Percentiles rank a stretch among this genome's conserved stretches.
phyloP scores from a whole-genome alignment of 2,329 filamentous ascomycete genomes.

The Fusarium domesticum region DNA sequence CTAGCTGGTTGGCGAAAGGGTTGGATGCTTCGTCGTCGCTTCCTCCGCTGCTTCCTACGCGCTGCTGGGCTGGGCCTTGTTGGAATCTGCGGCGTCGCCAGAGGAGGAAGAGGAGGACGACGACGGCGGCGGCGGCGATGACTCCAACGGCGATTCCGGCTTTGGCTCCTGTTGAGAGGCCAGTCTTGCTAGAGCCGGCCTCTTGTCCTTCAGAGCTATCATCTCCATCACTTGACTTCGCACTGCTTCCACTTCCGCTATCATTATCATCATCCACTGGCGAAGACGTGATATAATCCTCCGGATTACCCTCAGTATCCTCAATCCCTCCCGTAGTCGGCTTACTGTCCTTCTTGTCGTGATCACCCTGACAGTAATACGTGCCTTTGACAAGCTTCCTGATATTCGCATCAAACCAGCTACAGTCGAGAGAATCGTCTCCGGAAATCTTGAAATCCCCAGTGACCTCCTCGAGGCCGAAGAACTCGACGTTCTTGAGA shows the following conservation, averaged over 20 bases:
- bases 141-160: slow-evolving; percentile 25
- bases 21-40: slow-evolving; percentile 11
- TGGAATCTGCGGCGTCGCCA: slow-evolving; percentile 15
- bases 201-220: slow-evolving; percentile 1
- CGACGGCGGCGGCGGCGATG: slow-evolving; percentile 9
- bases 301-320: slow-evolving; percentile 24
- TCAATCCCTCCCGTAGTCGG: slow-evolving; percentile 29
- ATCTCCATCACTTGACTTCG: slow-evolving; percentile 4
- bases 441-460: slow-evolving; percentile 29
- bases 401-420: slow-evolving; percentile 31
- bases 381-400: slow-evolving; percentile 26
- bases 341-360: slow-evolving; percentile 26
- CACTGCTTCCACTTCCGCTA: slow-evolving; percentile 1
- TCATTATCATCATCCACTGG: slow-evolving; percentile 6
- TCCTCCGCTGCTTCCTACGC: slow-evolving; percentile 21
- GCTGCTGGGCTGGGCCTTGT: slow-evolving; percentile 2
- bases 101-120: slow-evolving; percentile 16
- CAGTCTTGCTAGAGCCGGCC: slow-evolving; percentile 5
- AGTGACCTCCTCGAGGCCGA: slow-evolving; percentile 24
- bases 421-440: slow-evolving; percentile 29
- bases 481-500: slow-evolving; percentile 29
- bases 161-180: slow-evolving; percentile 25
- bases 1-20: slow-evolving; percentile 24
- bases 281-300: slow-evolving; percentile 25
- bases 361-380: slow-evolving; percentile 25